Base-by-base conservation (phyloP, 139 green algal species). In the Micractinium sp. region DNA sequence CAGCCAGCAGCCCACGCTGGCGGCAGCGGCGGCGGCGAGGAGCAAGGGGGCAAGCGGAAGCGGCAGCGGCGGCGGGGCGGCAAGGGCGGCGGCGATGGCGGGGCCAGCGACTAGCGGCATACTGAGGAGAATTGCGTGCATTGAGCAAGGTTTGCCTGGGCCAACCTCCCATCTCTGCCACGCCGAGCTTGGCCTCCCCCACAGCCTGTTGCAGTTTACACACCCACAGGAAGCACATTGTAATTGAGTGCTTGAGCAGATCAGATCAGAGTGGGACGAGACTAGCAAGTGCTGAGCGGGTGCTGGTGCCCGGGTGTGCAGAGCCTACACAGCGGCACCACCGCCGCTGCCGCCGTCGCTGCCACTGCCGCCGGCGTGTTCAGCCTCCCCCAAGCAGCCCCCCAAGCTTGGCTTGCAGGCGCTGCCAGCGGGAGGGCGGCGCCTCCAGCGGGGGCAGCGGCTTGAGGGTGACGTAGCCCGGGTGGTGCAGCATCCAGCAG, bases 1-100 rank as follows among this genome's bases (percentile, higher is more conserved):
- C 63, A 87, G 67, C 33, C 60, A 86, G 81, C 60, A 53, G 81
- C 56, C 53, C 56, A 53, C 60, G 61, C 60, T 77, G 53, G 56
- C 67, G 38, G 29, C 22, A 53, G 56, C 53, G 69, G 35, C 71
- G 35, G 61, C 15, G 85, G 82, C 19, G n/a, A 91, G 81, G 69
- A 71, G 71, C 74, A 82, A 47, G 31, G 53, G 31, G 66, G n/a
- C 15, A 82, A 73, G 71, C 85, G 85, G 41, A 31, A 71, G 71
- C 71, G 85, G n/a, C 41, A 41, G 67, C 47, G 38, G 61, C 16
- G 33, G 23, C 36, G 81, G 61, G 2, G 63, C 39, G n/a, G 27
- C 41, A 63, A 56, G 0, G 53, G 78, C 53, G 18, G 77, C 39
- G 27, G 3, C 7, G 36, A 29, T 20, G 14, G 15, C 33, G 33